These are phyloP conservation scores for Cryptococcus sp. DNA, from an alignment of 1,284 basidiomycete species.

Conservation along the genomic window DNA sequence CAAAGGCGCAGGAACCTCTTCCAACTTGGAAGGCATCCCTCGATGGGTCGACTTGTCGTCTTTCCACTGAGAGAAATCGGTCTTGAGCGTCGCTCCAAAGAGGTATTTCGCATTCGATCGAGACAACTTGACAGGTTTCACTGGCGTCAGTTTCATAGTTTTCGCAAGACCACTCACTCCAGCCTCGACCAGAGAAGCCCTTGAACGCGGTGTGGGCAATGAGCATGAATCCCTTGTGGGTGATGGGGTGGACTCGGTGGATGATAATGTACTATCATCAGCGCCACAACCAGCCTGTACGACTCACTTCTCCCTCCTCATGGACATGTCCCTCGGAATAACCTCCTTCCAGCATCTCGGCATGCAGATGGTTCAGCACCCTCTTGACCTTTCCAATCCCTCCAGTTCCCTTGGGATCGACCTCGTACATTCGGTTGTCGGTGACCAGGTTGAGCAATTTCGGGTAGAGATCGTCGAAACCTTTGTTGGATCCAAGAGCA, in stretches of 20 bases:
- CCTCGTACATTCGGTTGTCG: conserved; percentile 72
- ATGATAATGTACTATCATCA: conserved; percentile 73
- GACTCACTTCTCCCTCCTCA: conserved; percentile 81
- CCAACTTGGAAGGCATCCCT: conserved; percentile 67
- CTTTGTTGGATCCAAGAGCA: conserved; percentile 86
- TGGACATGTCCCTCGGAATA: conserved; percentile 89
- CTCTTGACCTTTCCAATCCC: conserved; percentile 73
- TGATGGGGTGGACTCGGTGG: conserved; percentile 82
- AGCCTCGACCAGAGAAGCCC: conserved; percentile 69
- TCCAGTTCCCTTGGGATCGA: conserved; percentile 50
- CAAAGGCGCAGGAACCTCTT: conserved; percentile 55
- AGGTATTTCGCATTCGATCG: conserved; percentile 73
- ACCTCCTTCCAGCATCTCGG: conserved; percentile 77
- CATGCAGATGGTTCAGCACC: conserved; percentile 74
- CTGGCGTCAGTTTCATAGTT: conserved; percentile 48
- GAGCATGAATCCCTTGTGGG: conserved; percentile 83
- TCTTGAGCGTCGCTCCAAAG: conserved; percentile 66
- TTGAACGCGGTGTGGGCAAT: conserved; percentile 88
- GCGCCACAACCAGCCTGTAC: not conserved
- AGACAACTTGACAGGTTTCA: conserved; percentile 73
- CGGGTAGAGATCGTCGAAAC: conserved; percentile 94
- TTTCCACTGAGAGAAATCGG: conserved; percentile 59
- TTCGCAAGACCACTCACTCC: conserved; percentile 51
- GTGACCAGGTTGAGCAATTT: conserved; percentile 78
- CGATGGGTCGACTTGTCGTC: conserved; percentile 57